These are phyloP conservation scores for Corynespora cassiicola DNA, from an alignment of 2,329 filamentous ascomycete species.

Conservation along the genomic window DNA sequence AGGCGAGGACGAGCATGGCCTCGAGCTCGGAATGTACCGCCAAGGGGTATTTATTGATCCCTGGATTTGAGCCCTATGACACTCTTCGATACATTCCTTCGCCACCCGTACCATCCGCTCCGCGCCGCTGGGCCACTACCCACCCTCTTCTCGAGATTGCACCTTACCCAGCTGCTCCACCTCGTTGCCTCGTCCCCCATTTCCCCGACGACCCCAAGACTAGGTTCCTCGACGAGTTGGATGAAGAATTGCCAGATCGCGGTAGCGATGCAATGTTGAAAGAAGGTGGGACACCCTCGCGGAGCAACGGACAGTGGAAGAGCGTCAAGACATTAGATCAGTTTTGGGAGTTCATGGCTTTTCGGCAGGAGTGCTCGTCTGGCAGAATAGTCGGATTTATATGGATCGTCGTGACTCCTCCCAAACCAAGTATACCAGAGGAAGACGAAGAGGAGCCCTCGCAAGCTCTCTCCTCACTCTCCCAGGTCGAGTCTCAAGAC, in stretches of 20 bases:
- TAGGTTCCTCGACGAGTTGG: constrained; percentile 85
- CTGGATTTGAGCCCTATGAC: constrained; percentile 83
- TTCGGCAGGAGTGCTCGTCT: constrained; percentile 91
- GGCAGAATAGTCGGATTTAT: constrained; percentile 92
- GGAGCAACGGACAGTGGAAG: constrained; percentile 76
- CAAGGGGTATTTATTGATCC: constrained; percentile 85
- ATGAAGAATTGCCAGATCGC: constrained; percentile 75
- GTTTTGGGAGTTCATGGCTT: constrained; percentile 99
- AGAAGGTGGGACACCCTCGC: constrained; percentile 48
- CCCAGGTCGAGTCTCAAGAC: constrained; percentile 22
- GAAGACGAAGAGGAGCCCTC: constrained; percentile 34
- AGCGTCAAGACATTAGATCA: constrained; percentile 83
- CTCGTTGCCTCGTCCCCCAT: constrained; percentile 83
- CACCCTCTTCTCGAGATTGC: constrained; percentile 77
- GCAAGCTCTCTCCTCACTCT: constrained; percentile 24
- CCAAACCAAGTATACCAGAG: constrained; percentile 46
- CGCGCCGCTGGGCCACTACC: constrained; percentile 62
- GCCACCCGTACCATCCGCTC: constrained; percentile 46
- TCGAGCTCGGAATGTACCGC: constrained; percentile 46
- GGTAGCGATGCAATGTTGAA: constrained; percentile 38
- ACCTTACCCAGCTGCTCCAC: constrained; percentile 71
- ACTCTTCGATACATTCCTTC: constrained; percentile 78
- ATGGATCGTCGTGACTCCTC: constrained; percentile 83
- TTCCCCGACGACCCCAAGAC: constrained; percentile 97
- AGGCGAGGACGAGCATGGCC: constrained; percentile 26